Conservation (phyloP, 805 yeast species). For the Pichia occidentalis region DNA sequence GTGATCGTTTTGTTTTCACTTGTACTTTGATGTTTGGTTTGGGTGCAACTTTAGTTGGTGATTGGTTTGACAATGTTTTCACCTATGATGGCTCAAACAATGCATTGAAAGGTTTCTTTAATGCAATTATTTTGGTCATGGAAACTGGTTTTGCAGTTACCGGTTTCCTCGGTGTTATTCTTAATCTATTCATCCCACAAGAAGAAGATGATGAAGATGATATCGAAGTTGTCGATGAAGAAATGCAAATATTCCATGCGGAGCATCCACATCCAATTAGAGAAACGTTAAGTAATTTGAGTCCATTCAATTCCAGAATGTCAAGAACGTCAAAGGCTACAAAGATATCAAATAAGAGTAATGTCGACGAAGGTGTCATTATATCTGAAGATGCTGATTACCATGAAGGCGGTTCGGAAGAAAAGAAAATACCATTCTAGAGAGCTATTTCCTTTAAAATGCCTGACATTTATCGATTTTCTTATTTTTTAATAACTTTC, state of each 20-base stretch:
- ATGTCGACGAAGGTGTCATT: constrained; percentile 17
- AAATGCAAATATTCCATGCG: constrained; percentile 13
- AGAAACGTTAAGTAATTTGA: constrained; percentile 11
- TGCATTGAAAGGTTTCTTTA: constrained; percentile 40
- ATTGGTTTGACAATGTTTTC: constrained; percentile 45
- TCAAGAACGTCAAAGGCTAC: constrained; percentile 12
- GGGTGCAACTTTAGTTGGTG: constrained; percentile 41
- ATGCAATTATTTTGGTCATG: constrained; percentile 49
- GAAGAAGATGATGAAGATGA: constrained; percentile 42
- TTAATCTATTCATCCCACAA: constrained; percentile 45
- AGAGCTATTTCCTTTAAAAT: no score
- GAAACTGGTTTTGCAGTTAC: constrained; percentile 53
- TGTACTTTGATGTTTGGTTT: constrained; percentile 46
- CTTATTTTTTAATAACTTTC: no score
- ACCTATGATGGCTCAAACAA: constrained; percentile 42
- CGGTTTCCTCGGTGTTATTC: constrained; percentile 46
- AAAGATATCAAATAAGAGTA: no score
- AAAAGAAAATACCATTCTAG: constrained; percentile 11
- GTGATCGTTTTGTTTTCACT: constrained; percentile 50
- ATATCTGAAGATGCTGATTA: constrained; percentile 11
- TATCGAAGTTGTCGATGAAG: constrained; percentile 34
- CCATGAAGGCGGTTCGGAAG: constrained; percentile 20
- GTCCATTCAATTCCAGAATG: constrained; percentile 12
- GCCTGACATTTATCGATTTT: background rate
- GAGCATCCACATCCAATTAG: constrained; percentile 16